phyloP scores from a whole-genome alignment of 495 filamentous ascomycete species.

The Neurospora sp. region DNA sequence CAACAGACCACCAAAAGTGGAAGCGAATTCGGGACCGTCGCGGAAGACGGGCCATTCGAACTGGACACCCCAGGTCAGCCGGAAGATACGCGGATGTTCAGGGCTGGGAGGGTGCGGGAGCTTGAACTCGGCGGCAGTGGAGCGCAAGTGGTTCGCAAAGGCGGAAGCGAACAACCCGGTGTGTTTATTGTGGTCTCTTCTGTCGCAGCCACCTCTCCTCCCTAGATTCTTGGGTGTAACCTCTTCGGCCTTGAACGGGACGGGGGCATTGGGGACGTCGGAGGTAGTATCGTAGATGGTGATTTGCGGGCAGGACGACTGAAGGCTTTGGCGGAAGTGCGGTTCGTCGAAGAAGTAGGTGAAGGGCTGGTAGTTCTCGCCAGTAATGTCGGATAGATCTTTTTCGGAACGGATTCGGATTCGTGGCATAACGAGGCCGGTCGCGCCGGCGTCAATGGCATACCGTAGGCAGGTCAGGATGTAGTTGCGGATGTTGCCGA shows the following conservation, averaged over 20 bases:
- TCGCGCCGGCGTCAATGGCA: slow-evolving; percentile 39
- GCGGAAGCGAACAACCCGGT: slow-evolving; percentile 29
- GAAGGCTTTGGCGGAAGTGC: slow-evolving; percentile 29
- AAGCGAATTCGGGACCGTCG: slow-evolving; percentile 34
- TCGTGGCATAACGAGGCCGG: slow-evolving; percentile 32
- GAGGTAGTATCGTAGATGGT: slow-evolving; percentile 24
- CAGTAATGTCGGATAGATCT: slow-evolving; percentile 24
- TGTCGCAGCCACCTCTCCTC: slow-evolving; percentile 30
- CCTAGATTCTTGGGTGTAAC: slow-evolving; percentile 34
- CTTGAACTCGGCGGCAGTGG: slow-evolving; percentile 16
- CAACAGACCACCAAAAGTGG: slow-evolving; percentile 32
- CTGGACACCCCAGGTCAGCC: slow-evolving; percentile 36
- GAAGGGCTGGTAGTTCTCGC: slow-evolving; percentile 20
- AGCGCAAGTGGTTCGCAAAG: slow-evolving; percentile 19
- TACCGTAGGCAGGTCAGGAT: slow-evolving; percentile 41
- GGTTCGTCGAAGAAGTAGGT: slow-evolving; percentile 37
- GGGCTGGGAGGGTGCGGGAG: slow-evolving; percentile 13
- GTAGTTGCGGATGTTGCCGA: slow-evolving; percentile 44
- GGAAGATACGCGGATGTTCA: slow-evolving; percentile 23
- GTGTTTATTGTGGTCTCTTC: slow-evolving; percentile 34
- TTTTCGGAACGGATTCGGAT: slow-evolving; percentile 24
- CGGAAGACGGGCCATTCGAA: slow-evolving; percentile 34
- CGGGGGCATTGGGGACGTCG: slow-evolving; percentile 29
- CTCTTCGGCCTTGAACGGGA: slow-evolving; percentile 19
- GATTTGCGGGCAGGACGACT: slow-evolving; percentile 30